A percentile compares a stretch with the other conserved stretches of the same genome.
phyloP scores from a whole-genome alignment of 1,139 yeast genomes.

The Hyphopichia wangnamkhiaoensis region DNA sequence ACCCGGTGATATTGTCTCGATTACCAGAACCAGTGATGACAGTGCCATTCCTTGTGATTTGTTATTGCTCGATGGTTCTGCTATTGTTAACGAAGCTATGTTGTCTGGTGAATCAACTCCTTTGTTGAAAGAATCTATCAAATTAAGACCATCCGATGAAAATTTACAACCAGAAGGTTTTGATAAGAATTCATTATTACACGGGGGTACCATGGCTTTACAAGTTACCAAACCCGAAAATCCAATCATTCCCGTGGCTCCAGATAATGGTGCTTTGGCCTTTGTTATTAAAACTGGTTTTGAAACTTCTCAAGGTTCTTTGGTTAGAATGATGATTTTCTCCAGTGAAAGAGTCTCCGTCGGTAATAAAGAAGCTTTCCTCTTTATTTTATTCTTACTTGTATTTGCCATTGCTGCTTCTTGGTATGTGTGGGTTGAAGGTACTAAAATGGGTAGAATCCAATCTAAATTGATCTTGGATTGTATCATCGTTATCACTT shows the following conservation, averaged over 20 bases:
- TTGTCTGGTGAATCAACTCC: slow-evolving; percentile 98
- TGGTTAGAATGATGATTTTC: slow-evolving; percentile 96
- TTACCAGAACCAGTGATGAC: slow-evolving; percentile 86
- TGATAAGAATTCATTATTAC: slow-evolving; percentile 86
- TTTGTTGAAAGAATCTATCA: slow-evolving; percentile 85
- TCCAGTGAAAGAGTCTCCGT: slow-evolving; percentile 96
- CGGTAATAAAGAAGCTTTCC: slow-evolving; percentile 91
- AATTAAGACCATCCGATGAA: slow-evolving; percentile 76
- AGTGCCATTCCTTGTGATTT: slow-evolving; percentile 97
- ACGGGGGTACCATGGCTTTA: slow-evolving; percentile 95
- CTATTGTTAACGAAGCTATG: slow-evolving; percentile 97
- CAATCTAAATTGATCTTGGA: slow-evolving; percentile 92
- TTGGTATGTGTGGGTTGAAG: slow-evolving; percentile 98
- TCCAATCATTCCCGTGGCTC: slow-evolving; percentile 58
- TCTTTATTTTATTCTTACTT: slow-evolving; percentile 85
- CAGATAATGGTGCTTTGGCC: slow-evolving; percentile 93
- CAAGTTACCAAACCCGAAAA: slow-evolving; percentile 76
- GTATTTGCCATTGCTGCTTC: slow-evolving; percentile 94
- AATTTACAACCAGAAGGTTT: slow-evolving; percentile 71
- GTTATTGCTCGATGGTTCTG: slow-evolving; percentile 80
- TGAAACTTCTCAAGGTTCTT: slow-evolving; percentile 96
- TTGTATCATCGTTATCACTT: slow-evolving; percentile 92
- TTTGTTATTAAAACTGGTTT: slow-evolving; percentile 92
- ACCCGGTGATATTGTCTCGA: slow-evolving; percentile 91
- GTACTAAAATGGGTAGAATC: slow-evolving; percentile 91